These are phyloP conservation scores for Calycina herbarum DNA, from an alignment of 2,329 filamentous ascomycete species.

Conservation along the genomic window DNA sequence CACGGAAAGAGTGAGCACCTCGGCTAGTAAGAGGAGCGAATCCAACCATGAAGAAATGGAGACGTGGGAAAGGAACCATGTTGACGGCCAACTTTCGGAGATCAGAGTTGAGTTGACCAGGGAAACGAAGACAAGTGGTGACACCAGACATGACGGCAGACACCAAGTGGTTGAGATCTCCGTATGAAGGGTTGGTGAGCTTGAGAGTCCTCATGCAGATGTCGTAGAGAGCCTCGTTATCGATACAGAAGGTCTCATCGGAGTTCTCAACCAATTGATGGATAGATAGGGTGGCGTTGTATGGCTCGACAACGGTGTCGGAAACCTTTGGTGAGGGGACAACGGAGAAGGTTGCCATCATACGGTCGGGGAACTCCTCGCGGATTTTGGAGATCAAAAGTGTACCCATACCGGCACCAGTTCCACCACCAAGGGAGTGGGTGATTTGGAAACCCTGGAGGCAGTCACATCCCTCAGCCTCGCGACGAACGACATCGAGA, in stretches of 20 bases:
- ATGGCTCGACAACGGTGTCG: conserved; percentile 98
- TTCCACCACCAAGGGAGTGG: conserved; percentile 99
- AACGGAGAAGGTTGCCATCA: conserved; percentile 99
- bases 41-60: conserved; percentile 99
- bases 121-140: conserved; percentile 98
- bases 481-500: conserved; percentile 95
- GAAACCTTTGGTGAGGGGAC: conserved; percentile 99
- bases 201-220: conserved; percentile 99
- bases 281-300: conserved; percentile 98
- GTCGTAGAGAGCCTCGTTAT: conserved; percentile 99
- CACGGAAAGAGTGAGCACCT: conserved; percentile 92
- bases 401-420: conserved; percentile 99
- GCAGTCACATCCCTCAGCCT: conserved; percentile 98
- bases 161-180: conserved; percentile 98
- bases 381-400: conserved; percentile 99
- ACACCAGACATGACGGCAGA: conserved; percentile 99
- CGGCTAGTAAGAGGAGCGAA: conserved; percentile 97
- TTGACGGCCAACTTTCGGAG: conserved; percentile 99
- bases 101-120: conserved; percentile 99
- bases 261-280: conserved; percentile 99
- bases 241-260: conserved; percentile 99
- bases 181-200: conserved; percentile 97
- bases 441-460: conserved; percentile 99
- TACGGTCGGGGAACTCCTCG: conserved; percentile 99
- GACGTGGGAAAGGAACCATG: conserved; percentile 99